These are phyloP conservation scores for Eragrostis curvula DNA, from an alignment of 176 grass and related monocot genomes.

Conservation along the genomic window DNA sequence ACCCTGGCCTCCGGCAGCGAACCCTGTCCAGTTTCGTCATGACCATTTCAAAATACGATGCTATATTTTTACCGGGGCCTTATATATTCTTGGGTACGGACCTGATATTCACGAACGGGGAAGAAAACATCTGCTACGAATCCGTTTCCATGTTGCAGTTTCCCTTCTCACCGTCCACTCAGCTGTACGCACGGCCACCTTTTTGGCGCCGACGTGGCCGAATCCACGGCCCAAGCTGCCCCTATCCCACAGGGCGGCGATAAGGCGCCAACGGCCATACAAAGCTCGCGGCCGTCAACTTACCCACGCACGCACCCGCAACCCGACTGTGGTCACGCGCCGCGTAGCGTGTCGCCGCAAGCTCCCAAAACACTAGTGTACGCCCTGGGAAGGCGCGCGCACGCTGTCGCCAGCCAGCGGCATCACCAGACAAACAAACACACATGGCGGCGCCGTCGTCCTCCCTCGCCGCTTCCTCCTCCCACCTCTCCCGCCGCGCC, in stretches of 20 bases:
- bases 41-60: no score
- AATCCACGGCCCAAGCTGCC: conserved; percentile 20
- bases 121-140: neutral
- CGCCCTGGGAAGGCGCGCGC: neutral
- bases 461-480: conserved; percentile 34
- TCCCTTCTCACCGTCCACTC: neutral
- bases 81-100: no score
- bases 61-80: no score
- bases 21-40: no score
- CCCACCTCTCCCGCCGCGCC: conserved; percentile 10
- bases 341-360: neutral
- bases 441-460: conserved; percentile 42
- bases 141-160: neutral
- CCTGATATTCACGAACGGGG: no score
- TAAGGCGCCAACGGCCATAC: conserved; percentile 27
- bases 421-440: neutral
- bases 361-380: neutral
- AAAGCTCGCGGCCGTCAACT: conserved; percentile 21
- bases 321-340: neutral
- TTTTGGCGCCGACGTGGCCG: neutral
- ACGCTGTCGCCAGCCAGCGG: neutral
- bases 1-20: no score
- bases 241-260: conserved; percentile 2
- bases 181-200: neutral
- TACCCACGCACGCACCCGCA: neutral